These are phyloP conservation scores for Crepidotus sp. DNA, from an alignment of 1,284 basidiomycete species.

Conservation along the genomic window DNA sequence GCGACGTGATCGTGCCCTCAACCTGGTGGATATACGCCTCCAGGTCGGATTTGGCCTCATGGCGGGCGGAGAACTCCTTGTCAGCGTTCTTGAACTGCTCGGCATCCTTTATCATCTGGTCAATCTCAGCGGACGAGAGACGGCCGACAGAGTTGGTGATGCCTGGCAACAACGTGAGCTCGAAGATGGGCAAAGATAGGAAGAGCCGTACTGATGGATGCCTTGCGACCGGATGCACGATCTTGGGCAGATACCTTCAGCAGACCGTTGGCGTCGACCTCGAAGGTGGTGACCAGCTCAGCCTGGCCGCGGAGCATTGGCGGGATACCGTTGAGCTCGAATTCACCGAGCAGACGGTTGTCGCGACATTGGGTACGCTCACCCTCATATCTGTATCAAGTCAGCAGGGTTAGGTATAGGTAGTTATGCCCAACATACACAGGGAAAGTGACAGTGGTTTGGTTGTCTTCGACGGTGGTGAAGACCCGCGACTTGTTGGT, in stretches of 20 bases:
- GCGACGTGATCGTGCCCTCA: constrained; percentile 86
- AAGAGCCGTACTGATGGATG: constrained; percentile 74
- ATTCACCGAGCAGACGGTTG: constrained; percentile 94
- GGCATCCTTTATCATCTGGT: constrained; percentile 98
- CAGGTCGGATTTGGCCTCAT: constrained; percentile 94
- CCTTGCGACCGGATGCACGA: constrained; percentile 92
- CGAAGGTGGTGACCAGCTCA: constrained; percentile 93
- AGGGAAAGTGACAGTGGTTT: constrained; percentile 95
- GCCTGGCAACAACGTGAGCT: constrained; percentile 32
- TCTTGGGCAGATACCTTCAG: constrained; percentile 93
- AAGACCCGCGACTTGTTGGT: constrained; percentile 95
- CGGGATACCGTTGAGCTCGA: constrained; percentile 94
- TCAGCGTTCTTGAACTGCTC: constrained; percentile 94
- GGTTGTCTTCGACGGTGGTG: constrained; percentile 98
- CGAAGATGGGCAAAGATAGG: constrained; percentile 2
- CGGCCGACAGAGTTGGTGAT: constrained; percentile 96
- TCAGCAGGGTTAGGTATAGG: background rate
- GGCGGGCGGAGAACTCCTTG: constrained; percentile 93
- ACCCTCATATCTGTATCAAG: constrained; percentile 70
- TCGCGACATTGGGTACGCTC: constrained; percentile 96
- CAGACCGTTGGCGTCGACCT: constrained; percentile 96
- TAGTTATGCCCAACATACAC: constrained; percentile 45
- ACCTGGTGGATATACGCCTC: constrained; percentile 94
- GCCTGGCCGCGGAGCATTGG: constrained; percentile 96
- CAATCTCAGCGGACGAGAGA: constrained; percentile 89